Base-by-base conservation (phyloP, 192 early-diverging fungal species). In the Cladochytrium replicatum region DNA sequence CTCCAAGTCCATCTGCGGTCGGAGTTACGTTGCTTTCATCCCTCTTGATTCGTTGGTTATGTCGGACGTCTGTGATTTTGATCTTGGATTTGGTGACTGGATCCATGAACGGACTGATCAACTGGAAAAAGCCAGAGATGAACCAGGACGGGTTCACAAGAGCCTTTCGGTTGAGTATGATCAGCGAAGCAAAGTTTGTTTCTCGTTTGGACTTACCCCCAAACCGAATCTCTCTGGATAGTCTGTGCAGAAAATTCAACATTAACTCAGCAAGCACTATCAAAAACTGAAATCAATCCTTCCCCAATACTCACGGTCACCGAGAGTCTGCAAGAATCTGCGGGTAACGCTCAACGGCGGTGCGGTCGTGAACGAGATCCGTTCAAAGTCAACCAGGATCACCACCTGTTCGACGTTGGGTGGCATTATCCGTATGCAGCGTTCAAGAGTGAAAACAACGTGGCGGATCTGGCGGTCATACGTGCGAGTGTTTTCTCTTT, bases 61-160 rank as follows among this genome's bases (percentile, higher is more conserved):
- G 65, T 47, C 77, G 78, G 29, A 79, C 69, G 45, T 85, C 64
- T 13, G 86, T 81, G 64, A 95, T 88, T 23, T 87, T 78, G 49
- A 95, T 82, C 61, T 95, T 97, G 6, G 66, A 60, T 37, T 78
- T 78, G 29, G 93, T 97, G 30, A 93, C 81, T 3, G 89, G 90
- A 60, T 97, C 91, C 46, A 97, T 78, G 51, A 93, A 93, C 13
- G 89, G 88, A 31, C 82, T 78, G 22, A 97, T 74, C 17, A 89
- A 32, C 58, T 77, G 82, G n/a, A n/a, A n/a, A n/a, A n/a, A n/a
- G n/a, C n/a, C n/a, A n/a, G n/a, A n/a, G n/a, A n/a, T n/a, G n/a
- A n/a, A n/a, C n/a, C n/a, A n/a, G n/a, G n/a, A n/a, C n/a, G n/a
- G n/a, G n/a, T n/a, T n/a, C n/a, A n/a, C n/a, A n/a, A n/a, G n/a